Evolutionary conservation across 1,284 basidiomycete species (phyloP).

Genomic region (Clitocybe nebularis): DNA sequence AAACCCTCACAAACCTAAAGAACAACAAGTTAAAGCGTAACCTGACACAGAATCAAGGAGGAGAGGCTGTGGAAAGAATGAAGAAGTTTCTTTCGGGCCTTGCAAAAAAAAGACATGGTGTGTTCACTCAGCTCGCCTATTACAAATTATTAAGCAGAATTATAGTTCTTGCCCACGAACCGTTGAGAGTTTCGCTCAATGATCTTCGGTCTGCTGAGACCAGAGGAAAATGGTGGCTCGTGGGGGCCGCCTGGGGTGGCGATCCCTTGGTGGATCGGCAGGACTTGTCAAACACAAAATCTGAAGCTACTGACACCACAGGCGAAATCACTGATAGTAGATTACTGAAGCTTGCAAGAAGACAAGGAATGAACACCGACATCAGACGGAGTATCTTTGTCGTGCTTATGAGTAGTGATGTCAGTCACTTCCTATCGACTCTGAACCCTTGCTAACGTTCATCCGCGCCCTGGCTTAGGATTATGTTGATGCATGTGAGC

Average conservation of each 20-base stretch:
- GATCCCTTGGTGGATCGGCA: constrained; percentile 79
- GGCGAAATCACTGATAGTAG: constrained; percentile 32
- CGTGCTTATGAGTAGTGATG: constrained; percentile 91
- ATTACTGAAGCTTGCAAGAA: constrained; percentile 77
- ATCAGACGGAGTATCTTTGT: constrained; percentile 89
- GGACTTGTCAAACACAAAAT: no score
- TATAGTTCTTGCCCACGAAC: constrained; percentile 77
- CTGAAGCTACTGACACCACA: constrained; percentile 17
- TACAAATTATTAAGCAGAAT: neutral
- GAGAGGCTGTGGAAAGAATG: constrained; percentile 76
- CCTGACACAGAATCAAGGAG: constrained; percentile 56
- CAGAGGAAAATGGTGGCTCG: constrained; percentile 98
- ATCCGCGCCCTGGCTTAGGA: no score
- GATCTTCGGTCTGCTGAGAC: constrained; percentile 84
- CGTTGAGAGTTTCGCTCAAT: constrained; percentile 78
- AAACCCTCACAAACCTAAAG: constrained; percentile 85
- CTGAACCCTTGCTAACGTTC: no score
- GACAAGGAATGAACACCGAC: constrained; percentile 99
- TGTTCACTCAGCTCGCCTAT: constrained; percentile 9
- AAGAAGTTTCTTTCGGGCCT: constrained; percentile 80
- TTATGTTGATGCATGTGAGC: constrained; percentile 89
- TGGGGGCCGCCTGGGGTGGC: constrained; percentile 95
- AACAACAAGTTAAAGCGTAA: constrained; percentile 82
- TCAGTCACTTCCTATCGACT: constrained; percentile 42
- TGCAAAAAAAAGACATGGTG: constrained; percentile 74